These are phyloP conservation scores for Echites panduratus DNA, from an alignment of 257 asterid species.

Conservation along the genomic window DNA sequence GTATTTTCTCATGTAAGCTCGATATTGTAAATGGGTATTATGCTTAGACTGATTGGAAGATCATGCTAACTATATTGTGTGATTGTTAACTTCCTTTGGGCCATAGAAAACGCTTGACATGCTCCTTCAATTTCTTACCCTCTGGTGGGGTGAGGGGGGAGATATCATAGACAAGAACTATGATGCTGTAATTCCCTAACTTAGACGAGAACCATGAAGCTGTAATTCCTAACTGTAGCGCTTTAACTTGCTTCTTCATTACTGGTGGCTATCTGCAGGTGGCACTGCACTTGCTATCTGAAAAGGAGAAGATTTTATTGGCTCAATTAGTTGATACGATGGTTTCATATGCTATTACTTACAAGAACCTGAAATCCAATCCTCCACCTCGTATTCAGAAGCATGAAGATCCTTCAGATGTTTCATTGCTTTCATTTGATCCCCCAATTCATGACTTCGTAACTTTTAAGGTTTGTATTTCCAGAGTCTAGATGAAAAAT, in stretches of 20 bases:
- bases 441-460: slow-evolving; percentile 66
- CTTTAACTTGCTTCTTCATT: neutral
- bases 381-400: slow-evolving; percentile 38
- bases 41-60: neutral
- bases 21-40: neutral
- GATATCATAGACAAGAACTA: neutral
- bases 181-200: neutral
- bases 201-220: neutral
- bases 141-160: neutral
- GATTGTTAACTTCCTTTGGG: no score
- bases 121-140: neutral
- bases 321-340: slow-evolving; percentile 60
- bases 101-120: neutral
- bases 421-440: slow-evolving; percentile 58
- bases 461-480: slow-evolving; percentile 56
- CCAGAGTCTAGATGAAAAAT: slow-evolving; percentile 11
- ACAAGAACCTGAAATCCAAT: slow-evolving; percentile 59
- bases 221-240: neutral
- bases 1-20: neutral
- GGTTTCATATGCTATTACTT: slow-evolving; percentile 82
- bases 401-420: slow-evolving; percentile 52
- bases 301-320: slow-evolving; percentile 59
- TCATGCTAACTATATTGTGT: no score
- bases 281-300: slow-evolving; percentile 78
- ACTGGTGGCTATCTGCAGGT: slow-evolving; percentile 45